phyloP scores from a whole-genome alignment of 1,139 yeast genomes.

The Hansenula lynferdii region DNA sequence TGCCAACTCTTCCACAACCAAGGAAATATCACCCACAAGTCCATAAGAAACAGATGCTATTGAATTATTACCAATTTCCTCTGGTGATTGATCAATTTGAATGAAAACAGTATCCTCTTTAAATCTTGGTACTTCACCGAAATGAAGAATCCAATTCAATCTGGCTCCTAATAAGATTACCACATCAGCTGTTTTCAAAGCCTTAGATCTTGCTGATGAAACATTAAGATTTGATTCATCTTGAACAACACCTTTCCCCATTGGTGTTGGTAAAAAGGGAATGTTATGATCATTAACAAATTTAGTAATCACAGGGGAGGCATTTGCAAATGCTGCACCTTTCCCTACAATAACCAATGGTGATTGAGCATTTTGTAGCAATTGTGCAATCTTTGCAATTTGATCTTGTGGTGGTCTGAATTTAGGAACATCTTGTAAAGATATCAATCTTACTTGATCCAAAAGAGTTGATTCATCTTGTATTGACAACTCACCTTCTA shows the following conservation, averaged over 20 bases:
- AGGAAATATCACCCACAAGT: slow-evolving; percentile 44
- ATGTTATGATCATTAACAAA: slow-evolving; percentile 37
- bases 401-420: slow-evolving; percentile 35
- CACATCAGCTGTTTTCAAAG: slow-evolving; percentile 49
- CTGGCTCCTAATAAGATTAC: slow-evolving; percentile 56
- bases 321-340: slow-evolving; percentile 47
- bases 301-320: slow-evolving; percentile 32
- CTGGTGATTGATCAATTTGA: slow-evolving; percentile 50
- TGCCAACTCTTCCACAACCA: slow-evolving; percentile 34
- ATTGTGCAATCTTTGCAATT: slow-evolving; percentile 31
- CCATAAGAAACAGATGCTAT: slow-evolving; percentile 31
- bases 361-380: slow-evolving; percentile 30
- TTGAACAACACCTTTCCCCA: slow-evolving; percentile 67
- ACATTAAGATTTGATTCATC: slow-evolving; percentile 43
- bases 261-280: slow-evolving; percentile 64
- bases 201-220: slow-evolving; percentile 56
- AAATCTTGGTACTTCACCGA: slow-evolving; percentile 53
- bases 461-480: slow-evolving; percentile 3
- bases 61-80: slow-evolving; percentile 45
- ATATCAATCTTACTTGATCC: slow-evolving; percentile 5
- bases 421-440: slow-evolving; percentile 24
- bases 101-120: slow-evolving; percentile 37
- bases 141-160: slow-evolving; percentile 64
- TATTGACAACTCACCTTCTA: slow-evolving; percentile 28
- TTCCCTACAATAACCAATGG: slow-evolving; percentile 60